Conservation (phyloP, 768 basidiomycete genomes). For the Hypholoma sublateritium region DNA sequence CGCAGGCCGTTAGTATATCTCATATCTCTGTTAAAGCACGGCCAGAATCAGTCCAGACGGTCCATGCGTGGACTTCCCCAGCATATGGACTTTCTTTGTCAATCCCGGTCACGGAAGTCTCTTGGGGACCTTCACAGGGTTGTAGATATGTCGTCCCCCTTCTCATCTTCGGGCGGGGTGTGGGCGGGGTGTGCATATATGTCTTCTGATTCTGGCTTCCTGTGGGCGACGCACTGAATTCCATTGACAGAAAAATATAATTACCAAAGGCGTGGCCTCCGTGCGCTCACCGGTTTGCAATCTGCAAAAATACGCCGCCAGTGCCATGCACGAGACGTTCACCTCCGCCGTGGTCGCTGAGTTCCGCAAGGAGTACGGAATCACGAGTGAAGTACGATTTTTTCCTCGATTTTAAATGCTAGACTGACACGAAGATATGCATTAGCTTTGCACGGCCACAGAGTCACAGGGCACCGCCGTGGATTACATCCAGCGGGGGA, state of each 20-base stretch:
- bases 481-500: constrained; percentile 66
- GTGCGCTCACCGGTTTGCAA: constrained; percentile 94
- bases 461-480: constrained; percentile 45
- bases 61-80: not conserved
- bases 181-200: not conserved
- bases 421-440: not conserved
- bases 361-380: constrained; percentile 61
- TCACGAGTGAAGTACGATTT: constrained; percentile 29
- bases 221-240: not conserved
- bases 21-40: not conserved
- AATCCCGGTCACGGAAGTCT: not conserved
- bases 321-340: constrained; percentile 69
- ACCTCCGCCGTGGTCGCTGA: constrained; percentile 63
- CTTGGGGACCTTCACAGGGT: not conserved
- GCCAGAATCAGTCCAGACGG: not conserved
- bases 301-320: constrained; percentile 51
- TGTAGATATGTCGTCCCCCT: not conserved
- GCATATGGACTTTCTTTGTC: not conserved
- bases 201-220: not conserved
- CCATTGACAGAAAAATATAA: constrained; percentile 62
- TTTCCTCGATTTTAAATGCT: not conserved
- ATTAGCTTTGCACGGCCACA: constrained; percentile 40
- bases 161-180: not conserved
- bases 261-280: constrained; percentile 84
- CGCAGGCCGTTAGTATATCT: constrained; percentile 51